Evolutionary conservation across 495 filamentous ascomycete genomes (phyloP).

Genomic region (Talaromyces trachyspermus): DNA sequence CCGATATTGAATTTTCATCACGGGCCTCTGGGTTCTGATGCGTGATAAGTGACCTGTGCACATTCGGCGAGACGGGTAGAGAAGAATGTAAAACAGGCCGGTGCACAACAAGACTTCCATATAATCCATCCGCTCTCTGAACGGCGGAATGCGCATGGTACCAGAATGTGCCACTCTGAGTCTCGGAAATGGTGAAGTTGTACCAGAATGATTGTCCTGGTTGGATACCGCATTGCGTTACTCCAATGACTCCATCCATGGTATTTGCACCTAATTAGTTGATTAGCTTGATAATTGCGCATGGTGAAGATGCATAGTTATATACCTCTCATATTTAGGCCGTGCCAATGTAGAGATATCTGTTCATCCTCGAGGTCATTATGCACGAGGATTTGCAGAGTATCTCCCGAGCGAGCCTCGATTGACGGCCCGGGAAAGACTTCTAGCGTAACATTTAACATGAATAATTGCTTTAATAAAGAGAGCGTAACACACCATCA

Average conservation of each 20-base stretch:
- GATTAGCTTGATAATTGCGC: background rate
- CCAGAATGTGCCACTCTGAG: constrained; percentile 81
- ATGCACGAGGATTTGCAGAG: constrained; percentile 57
- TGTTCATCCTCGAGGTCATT: constrained; percentile 63
- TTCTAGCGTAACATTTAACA: constrained; percentile 13
- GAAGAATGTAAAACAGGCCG: constrained; percentile 32
- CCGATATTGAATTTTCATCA: background rate
- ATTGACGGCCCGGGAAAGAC: constrained; percentile 33
- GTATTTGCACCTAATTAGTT: constrained; percentile 24
- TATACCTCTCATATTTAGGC: constrained; percentile 57
- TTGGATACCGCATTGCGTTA: constrained; percentile 59
- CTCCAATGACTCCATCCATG: constrained; percentile 66
- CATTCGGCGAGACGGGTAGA: background rate
- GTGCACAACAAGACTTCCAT: constrained; percentile 65
- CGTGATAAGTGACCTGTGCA: background rate
- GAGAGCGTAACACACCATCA: constrained; percentile 31
- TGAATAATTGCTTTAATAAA: background rate
- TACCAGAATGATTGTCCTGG: constrained; percentile 63
- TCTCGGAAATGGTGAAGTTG: constrained; percentile 63
- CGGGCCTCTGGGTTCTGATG: background rate
- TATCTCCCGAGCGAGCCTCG: constrained; percentile 51
- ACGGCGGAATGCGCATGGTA: constrained; percentile 66
- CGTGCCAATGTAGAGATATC: constrained; percentile 74
- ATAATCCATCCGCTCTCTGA: constrained; percentile 67
- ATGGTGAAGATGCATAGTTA: too few relatives aligned